Evolutionary conservation across 2,329 filamentous ascomycete genomes (phyloP), one percentile per base, ranked within the genome.

Genomic region (Curvularia spicifera): DNA sequence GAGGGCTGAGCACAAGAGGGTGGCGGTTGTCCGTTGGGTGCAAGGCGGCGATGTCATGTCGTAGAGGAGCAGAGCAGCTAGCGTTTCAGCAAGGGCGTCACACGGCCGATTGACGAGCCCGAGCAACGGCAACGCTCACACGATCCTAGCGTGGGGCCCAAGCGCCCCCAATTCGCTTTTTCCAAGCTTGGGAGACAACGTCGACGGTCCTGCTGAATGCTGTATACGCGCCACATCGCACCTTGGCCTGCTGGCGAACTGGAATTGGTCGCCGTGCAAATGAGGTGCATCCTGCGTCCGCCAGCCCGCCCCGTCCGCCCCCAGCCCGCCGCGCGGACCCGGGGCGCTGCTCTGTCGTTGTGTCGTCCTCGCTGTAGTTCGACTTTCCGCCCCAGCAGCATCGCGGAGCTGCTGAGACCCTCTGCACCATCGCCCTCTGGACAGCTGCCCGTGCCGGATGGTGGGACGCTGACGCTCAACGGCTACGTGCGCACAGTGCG

Each of bases 401-500:
- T 75, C 44, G 66, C 76, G 57, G 76, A 82, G 59, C 76, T 90
- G 10, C 81, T 89, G 51, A 80, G 83, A 80, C 77, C 79, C 78
- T 82, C 84, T 65, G 75, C 18, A 74, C 78, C 33, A 71, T 55
- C 73, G 45, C 60, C 59, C 35, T 60, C 62, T 22, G 77, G 80
- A 40, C 75, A 83, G 67, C 81, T 89, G 47, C 83, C 83, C 56
- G 52, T 58, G 29, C 57, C 64, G 35, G 66, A 69, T 31, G 70
- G 66, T 62, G 63, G 66, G 51, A 63, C 66, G 18, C 57, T 78
- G 51, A 73, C 69, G 22, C 81, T 97, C 67, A 85, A 90, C 73
- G 94, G 93, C 60, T 94, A 90, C 80, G 84, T 97, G 54, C 87
- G 91, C 63, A 94, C 91, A 4, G 88, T 97, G 59, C 86, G 94